Evolutionary conservation across 1,284 basidiomycete species (phyloP).

Genomic region (Agroathelia rolfsii): DNA sequence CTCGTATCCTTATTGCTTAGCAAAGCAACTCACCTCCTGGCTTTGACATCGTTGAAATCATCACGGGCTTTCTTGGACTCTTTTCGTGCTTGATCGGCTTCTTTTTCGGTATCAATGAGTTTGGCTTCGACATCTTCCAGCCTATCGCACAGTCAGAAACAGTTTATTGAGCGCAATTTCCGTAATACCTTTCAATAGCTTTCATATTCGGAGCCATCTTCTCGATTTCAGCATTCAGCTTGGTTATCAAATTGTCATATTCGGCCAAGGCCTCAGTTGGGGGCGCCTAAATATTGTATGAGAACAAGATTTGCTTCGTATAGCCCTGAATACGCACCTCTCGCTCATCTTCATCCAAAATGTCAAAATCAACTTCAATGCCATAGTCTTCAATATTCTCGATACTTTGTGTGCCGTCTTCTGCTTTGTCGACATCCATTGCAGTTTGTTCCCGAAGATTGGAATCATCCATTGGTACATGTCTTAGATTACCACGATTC

Average conservation of each 20-base stretch:
- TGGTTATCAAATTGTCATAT: slow-evolving; percentile 70
- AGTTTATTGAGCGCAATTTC: background rate
- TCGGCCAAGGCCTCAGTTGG: slow-evolving; percentile 60
- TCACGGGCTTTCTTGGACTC: slow-evolving; percentile 86
- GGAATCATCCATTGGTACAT: slow-evolving; percentile 95
- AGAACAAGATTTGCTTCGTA: slow-evolving; percentile 3
- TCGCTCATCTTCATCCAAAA: slow-evolving; percentile 76
- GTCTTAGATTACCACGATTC: slow-evolving; percentile 63
- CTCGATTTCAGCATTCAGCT: slow-evolving; percentile 79
- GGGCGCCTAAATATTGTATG: slow-evolving; percentile 37
- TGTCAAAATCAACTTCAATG: slow-evolving; percentile 82
- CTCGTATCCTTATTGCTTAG: slow-evolving; percentile 2
- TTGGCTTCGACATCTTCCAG: slow-evolving; percentile 89
- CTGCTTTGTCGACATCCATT: slow-evolving; percentile 86
- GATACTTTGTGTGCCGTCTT: slow-evolving; percentile 65
- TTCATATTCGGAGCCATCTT: slow-evolving; percentile 95
- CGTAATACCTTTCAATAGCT: slow-evolving; percentile 72
- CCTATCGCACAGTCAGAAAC: slow-evolving; percentile 27
- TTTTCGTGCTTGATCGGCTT: slow-evolving; percentile 70
- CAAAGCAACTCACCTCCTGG: slow-evolving; percentile 49
- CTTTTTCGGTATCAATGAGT: slow-evolving; percentile 61
- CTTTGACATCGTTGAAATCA: slow-evolving; percentile 83
- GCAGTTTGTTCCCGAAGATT: slow-evolving; percentile 76
- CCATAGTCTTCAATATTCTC: slow-evolving; percentile 76
- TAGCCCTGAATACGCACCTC: slow-evolving; percentile 36